Evolutionary conservation across 495 filamentous ascomycete genomes (phyloP).

Genomic region (Tricharina praecox): DNA sequence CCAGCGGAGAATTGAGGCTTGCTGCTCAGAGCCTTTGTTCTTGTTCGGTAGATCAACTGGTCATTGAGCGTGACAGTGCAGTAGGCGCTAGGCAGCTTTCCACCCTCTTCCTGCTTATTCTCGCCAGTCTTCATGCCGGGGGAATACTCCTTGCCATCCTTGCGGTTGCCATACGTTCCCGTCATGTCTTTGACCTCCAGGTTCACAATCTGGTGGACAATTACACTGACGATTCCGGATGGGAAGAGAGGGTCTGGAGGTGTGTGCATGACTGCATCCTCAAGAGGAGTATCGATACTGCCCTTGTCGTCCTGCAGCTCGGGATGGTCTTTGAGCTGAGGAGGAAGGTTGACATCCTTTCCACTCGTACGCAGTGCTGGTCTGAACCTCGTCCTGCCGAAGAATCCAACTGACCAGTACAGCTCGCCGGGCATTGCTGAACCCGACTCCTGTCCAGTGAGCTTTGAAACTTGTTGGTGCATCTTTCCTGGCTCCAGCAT

Average conservation of each 20-base stretch:
- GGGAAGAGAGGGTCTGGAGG: slow-evolving; percentile 91
- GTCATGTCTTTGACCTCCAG: slow-evolving; percentile 71
- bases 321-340: slow-evolving; percentile 50
- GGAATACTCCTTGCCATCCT: slow-evolving; percentile 68
- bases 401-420: slow-evolving; percentile 92
- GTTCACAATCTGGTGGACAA: slow-evolving; percentile 90
- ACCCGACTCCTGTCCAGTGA: slow-evolving; percentile 61
- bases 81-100: slow-evolving; percentile 68
- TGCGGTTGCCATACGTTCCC: slow-evolving; percentile 50
- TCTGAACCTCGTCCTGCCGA: slow-evolving; percentile 72
- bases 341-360: slow-evolving; percentile 58
- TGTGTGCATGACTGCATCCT: slow-evolving; percentile 74
- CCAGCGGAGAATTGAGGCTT: slow-evolving; percentile 95
- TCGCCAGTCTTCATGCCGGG: slow-evolving; percentile 80
- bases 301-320: slow-evolving; percentile 83
- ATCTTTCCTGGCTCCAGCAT: slow-evolving; percentile 83
- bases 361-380: slow-evolving; percentile 71
- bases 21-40: slow-evolving; percentile 75
- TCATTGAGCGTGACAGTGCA: slow-evolving; percentile 85
- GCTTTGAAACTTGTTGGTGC: slow-evolving; percentile 77
- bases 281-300: slow-evolving; percentile 49
- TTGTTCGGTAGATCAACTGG: slow-evolving; percentile 73
- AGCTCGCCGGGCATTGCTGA: slow-evolving; percentile 84
- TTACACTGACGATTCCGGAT: slow-evolving; percentile 62
- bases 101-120: slow-evolving; percentile 59